A percentile compares a stretch with the other conserved stretches of the same genome.
phyloP scores from a whole-genome alignment of 2,329 filamentous ascomycete species.

The Colletotrichum spaethianum region DNA sequence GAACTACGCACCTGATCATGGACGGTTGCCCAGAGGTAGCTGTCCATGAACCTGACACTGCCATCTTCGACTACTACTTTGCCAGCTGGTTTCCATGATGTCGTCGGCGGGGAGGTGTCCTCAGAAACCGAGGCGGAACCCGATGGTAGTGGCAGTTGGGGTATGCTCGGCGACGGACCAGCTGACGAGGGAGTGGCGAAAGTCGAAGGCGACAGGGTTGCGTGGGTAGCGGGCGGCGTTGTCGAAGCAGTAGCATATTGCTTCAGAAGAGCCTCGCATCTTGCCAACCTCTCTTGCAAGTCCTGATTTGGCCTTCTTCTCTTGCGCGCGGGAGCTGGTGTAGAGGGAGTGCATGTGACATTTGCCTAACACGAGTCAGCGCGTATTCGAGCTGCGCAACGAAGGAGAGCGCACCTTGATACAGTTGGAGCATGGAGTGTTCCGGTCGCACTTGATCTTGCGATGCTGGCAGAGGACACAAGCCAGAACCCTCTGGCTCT shows the following conservation, averaged over 20 bases:
- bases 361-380: slow-evolving; percentile 61
- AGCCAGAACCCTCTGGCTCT: slow-evolving; percentile 63
- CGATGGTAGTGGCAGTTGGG: slow-evolving; percentile 42
- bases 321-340: slow-evolving; percentile 72
- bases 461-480: slow-evolving; percentile 73
- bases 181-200: slow-evolving; percentile 32
- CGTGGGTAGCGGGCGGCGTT: slow-evolving; percentile 43
- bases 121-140: slow-evolving; percentile 43
- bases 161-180: slow-evolving; percentile 33
- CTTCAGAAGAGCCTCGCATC: slow-evolving; percentile 71
- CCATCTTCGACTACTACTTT: slow-evolving; percentile 70
- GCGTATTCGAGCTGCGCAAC: neutral
- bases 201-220: slow-evolving; percentile 14
- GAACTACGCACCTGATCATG: slow-evolving; percentile 66
- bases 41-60: slow-evolving; percentile 70
- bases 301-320: slow-evolving; percentile 73
- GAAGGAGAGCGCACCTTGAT: slow-evolving; percentile 63
- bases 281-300: slow-evolving; percentile 71
- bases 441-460: slow-evolving; percentile 75
- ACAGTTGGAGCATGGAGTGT: slow-evolving; percentile 72
- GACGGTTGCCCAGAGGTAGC: slow-evolving; percentile 66
- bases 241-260: slow-evolving; percentile 63
- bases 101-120: slow-evolving; percentile 40
- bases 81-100: slow-evolving; percentile 62
- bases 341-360: slow-evolving; percentile 72